Evolutionary conservation across 2,329 filamentous ascomycete genomes (phyloP).

Genomic region (Aschersonia sp.): DNA sequence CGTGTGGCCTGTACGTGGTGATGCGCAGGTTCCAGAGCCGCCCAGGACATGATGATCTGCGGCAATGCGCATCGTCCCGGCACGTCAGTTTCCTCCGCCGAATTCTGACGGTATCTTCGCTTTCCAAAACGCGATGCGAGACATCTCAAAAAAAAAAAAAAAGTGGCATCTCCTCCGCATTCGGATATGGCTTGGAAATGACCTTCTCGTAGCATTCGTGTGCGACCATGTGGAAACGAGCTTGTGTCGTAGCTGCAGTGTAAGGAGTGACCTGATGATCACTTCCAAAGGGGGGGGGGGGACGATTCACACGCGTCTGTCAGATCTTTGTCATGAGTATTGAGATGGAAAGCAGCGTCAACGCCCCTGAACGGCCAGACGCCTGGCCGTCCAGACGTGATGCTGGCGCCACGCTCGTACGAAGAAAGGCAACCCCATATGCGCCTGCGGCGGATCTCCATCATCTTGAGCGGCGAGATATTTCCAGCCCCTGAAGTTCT

Average conservation of each 20-base stretch:
- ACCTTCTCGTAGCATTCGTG: constrained; percentile 28
- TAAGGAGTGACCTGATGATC: constrained; percentile 24
- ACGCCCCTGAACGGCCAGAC: constrained; percentile 25
- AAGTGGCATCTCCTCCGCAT: constrained; percentile 23
- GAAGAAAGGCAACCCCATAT: constrained; percentile 25
- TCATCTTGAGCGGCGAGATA: constrained; percentile 15
- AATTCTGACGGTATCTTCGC: constrained; percentile 21
- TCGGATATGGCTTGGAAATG: constrained; percentile 27
- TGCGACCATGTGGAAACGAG: constrained; percentile 27
- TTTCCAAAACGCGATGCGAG: constrained; percentile 23
- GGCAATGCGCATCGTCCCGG: constrained; percentile 21
- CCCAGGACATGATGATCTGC: constrained; percentile 27
- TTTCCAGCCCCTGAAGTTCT: constrained; percentile 19
- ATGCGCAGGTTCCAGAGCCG: constrained; percentile 28
- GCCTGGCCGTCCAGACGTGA: constrained; percentile 30
- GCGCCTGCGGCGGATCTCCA: constrained; percentile 20
- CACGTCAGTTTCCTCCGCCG: constrained; percentile 13
- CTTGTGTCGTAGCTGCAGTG: constrained; percentile 26
- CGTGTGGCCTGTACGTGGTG: constrained; percentile 31
- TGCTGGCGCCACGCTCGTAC: constrained; percentile 32
- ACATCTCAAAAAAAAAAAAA: constrained; percentile 23
- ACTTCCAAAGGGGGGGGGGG: constrained; percentile 13
- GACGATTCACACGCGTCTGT: constrained; percentile 18
- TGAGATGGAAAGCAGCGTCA: constrained; percentile 25
- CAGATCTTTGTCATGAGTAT: constrained; percentile 26